These are phyloP conservation scores for Lecanicillium sp. DNA, from an alignment of 2,329 filamentous ascomycete genomes.

Conservation along the genomic window DNA sequence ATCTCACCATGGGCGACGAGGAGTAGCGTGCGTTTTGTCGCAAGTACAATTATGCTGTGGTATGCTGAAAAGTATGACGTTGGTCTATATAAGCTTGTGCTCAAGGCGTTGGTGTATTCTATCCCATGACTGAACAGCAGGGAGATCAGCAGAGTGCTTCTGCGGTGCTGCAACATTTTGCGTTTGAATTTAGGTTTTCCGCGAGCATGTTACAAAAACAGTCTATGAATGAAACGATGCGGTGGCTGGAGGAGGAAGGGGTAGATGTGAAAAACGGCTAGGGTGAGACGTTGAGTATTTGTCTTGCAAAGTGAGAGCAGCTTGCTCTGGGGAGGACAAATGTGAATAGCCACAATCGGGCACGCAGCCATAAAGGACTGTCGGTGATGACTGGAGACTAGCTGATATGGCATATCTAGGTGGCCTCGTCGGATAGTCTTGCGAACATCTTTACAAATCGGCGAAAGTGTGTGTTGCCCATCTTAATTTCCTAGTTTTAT, in stretches of 20 bases:
- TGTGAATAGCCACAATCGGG: no score
- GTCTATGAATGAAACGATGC: slow-evolving; percentile 20
- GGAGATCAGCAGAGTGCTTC: slow-evolving; percentile 31
- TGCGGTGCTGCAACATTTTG: slow-evolving; percentile 29
- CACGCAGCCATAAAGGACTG: no score
- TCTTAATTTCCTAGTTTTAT: slow-evolving; percentile 39
- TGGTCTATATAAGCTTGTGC: slow-evolving; percentile 35
- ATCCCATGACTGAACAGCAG: slow-evolving; percentile 33
- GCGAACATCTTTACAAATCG: no score
- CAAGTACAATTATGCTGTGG: slow-evolving; percentile 22
- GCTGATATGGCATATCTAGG: no score
- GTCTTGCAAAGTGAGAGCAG: no score
- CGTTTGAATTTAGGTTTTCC: slow-evolving; percentile 25
- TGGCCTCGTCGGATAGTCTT: no score
- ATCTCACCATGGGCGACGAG: slow-evolving; percentile 28
- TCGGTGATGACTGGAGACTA: no score
- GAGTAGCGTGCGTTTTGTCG: slow-evolving; percentile 29
- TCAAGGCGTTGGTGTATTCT: slow-evolving; percentile 38
- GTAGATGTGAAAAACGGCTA: neutral
- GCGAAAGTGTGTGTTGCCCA: slow-evolving; percentile 9
- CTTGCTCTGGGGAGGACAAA: no score
- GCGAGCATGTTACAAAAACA: slow-evolving; percentile 19
- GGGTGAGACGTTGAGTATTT: no score
- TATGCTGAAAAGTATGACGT: slow-evolving; percentile 30
- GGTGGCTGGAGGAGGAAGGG: slow-evolving; percentile 6